Evolutionary conservation across 345 rosid genomes (phyloP).

Genomic region (Clarkia xantiana): DNA sequence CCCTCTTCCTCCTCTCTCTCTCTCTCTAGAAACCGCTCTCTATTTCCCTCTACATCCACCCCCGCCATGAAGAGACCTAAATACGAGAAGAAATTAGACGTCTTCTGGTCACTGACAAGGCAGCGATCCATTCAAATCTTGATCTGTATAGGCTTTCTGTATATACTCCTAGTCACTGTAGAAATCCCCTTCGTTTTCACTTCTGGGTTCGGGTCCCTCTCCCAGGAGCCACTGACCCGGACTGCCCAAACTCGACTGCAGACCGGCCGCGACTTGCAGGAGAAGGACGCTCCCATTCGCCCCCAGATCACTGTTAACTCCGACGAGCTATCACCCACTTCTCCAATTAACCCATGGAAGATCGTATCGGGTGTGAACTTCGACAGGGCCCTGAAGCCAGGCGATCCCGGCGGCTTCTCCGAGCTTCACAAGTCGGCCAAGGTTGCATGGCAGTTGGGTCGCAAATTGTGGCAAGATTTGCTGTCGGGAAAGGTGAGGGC

Average conservation of each 20-base stretch:
- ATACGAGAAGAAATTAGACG: constrained; percentile 9
- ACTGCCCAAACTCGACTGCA: constrained; percentile 36
- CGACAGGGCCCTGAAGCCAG: constrained; percentile 33
- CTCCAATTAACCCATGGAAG: constrained; percentile 7
- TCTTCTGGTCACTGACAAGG: constrained; percentile 28
- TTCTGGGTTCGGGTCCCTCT: constrained; percentile 27
- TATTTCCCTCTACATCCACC: background rate
- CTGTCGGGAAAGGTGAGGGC: constrained; percentile 27
- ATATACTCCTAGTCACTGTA: constrained; percentile 43
- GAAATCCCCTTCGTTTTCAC: constrained; percentile 72
- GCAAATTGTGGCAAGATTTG: constrained; percentile 55
- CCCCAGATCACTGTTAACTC: constrained; percentile 32
- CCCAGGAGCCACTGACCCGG: constrained; percentile 35
- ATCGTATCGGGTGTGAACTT: constrained; percentile 48
- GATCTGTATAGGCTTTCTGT: constrained; percentile 38
- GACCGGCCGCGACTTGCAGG: constrained; percentile 29
- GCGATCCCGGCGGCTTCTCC: constrained; percentile 43
- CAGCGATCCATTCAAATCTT: constrained; percentile 62
- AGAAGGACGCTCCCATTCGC: constrained; percentile 38
- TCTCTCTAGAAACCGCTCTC: background rate
- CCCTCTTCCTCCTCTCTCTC: background rate
- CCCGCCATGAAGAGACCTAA: constrained; percentile 9
- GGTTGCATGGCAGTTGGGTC: constrained; percentile 63
- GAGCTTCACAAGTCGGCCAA: constrained; percentile 68
- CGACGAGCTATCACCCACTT: constrained; percentile 14